These are phyloP conservation scores for Termitomyces sp. DNA, from an alignment of 768 basidiomycete species.

Conservation along the genomic window DNA sequence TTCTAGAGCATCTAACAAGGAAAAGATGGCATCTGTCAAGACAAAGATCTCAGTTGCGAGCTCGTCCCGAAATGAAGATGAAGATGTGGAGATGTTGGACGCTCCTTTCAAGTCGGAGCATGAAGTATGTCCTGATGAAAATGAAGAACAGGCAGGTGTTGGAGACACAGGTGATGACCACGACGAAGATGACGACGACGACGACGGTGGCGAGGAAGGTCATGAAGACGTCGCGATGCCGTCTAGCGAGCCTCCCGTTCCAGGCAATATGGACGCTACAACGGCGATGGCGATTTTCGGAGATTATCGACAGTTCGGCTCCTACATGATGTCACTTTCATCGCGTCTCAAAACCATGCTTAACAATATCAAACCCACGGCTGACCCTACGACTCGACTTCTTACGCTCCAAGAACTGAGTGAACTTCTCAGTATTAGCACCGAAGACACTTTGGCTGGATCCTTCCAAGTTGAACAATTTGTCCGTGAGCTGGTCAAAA, in stretches of 20 bases:
- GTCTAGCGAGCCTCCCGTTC: slow-evolving; percentile 37
- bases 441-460: slow-evolving; percentile 93
- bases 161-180: slow-evolving; percentile 42
- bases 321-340: slow-evolving; percentile 89
- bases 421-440: slow-evolving; percentile 93
- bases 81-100: slow-evolving; percentile 78
- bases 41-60: slow-evolving; percentile 57
- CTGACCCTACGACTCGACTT: slow-evolving; percentile 82
- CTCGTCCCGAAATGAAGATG: slow-evolving; percentile 63
- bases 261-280: slow-evolving; percentile 61
- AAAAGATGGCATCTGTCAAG: slow-evolving; percentile 60
- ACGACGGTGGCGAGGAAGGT: slow-evolving; percentile 43
- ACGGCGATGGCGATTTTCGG: slow-evolving; percentile 80
- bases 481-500: slow-evolving; percentile 87
- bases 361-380: slow-evolving; percentile 80
- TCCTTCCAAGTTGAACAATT: slow-evolving; percentile 95
- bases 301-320: slow-evolving; percentile 84
- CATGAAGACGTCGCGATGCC: slow-evolving; percentile 31
- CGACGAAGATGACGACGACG: slow-evolving; percentile 38
- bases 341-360: slow-evolving; percentile 88
- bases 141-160: slow-evolving; percentile 25
- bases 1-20: slow-evolving; percentile 44
- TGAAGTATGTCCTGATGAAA: slow-evolving; percentile 41
- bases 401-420: slow-evolving; percentile 92
- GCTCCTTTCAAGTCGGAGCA: slow-evolving; percentile 53